Evolutionary conservation across 2,329 filamentous ascomycete species (phyloP).

Genomic region (Stachybotrys echinatus): DNA sequence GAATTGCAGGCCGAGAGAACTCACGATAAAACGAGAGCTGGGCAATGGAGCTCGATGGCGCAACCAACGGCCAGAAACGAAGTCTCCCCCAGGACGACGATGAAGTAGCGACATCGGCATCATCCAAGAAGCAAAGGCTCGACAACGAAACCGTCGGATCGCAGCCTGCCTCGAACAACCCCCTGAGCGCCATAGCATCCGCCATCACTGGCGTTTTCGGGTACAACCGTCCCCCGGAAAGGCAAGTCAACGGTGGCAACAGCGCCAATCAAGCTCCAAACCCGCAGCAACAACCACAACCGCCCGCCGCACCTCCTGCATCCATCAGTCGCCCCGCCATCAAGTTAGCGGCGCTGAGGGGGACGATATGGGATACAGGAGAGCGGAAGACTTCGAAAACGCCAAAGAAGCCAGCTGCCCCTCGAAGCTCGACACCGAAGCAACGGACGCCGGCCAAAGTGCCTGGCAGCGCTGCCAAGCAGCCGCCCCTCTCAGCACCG

Average conservation of each 20-base stretch:
- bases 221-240: not conserved
- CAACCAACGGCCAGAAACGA: not conserved
- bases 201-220: not conserved
- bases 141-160: not conserved
- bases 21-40: no score
- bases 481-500: not conserved
- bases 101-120: not conserved
- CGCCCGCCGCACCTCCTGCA: constrained; percentile 5
- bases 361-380: constrained; percentile 32
- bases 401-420: constrained; percentile 13
- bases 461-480: constrained; percentile 3
- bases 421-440: constrained; percentile 5
- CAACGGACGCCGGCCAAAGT: constrained; percentile 4
- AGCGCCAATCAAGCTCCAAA: not conserved
- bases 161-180: not conserved
- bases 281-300: not conserved
- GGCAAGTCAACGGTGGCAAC: not conserved
- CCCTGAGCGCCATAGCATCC: not conserved
- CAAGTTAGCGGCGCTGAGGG: constrained; percentile 28
- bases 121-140: constrained; percentile 7
- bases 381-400: constrained; percentile 11
- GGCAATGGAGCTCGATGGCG: not conserved
- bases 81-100: not conserved
- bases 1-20: no score
- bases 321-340: constrained; percentile 24